Evolutionary conservation across 2,329 filamentous ascomycete genomes (phyloP).

Genomic region (Fusarium hostae): DNA sequence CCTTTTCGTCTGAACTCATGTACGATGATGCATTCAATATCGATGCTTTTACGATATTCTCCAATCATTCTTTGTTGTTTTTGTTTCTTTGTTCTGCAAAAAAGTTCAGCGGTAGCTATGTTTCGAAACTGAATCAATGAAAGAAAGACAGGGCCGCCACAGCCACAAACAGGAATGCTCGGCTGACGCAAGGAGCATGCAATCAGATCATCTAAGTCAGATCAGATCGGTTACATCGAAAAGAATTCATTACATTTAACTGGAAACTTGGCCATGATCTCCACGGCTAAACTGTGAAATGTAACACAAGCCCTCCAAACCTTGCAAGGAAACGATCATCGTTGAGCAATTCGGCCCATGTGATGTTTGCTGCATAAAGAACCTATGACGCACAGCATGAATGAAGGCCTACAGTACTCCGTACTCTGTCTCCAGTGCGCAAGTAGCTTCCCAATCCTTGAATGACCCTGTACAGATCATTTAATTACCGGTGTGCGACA

Average conservation of each 20-base stretch:
- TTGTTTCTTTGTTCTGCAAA: neutral
- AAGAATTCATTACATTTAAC: neutral
- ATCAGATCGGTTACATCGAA: conserved; percentile 19
- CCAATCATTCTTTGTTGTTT: neutral
- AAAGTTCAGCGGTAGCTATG: neutral
- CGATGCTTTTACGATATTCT: neutral
- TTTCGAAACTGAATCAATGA: conserved; percentile 3
- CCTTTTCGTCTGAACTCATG: conserved; percentile 11
- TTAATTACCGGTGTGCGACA: conserved; percentile 15
- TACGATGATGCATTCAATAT: neutral
- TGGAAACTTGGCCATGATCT: conserved; percentile 4
- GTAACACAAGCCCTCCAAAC: conserved; percentile 13
- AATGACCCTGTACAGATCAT: neutral
- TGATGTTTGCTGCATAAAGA: conserved; percentile 16
- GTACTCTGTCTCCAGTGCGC: neutral
- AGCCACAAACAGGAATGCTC: conserved; percentile 21
- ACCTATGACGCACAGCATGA: conserved; percentile 3
- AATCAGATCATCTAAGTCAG: conserved; percentile 20
- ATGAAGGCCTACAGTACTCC: neutral
- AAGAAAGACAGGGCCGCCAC: conserved; percentile 8
- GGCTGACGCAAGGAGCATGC: neutral
- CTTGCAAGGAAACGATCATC: conserved; percentile 5
- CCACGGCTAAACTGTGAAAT: conserved; percentile 4
- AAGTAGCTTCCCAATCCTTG: neutral
- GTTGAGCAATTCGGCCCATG: neutral